Conservation (phyloP, 1,284 basidiomycete species). For the Cutaneotrichosporon arboriforme region DNA sequence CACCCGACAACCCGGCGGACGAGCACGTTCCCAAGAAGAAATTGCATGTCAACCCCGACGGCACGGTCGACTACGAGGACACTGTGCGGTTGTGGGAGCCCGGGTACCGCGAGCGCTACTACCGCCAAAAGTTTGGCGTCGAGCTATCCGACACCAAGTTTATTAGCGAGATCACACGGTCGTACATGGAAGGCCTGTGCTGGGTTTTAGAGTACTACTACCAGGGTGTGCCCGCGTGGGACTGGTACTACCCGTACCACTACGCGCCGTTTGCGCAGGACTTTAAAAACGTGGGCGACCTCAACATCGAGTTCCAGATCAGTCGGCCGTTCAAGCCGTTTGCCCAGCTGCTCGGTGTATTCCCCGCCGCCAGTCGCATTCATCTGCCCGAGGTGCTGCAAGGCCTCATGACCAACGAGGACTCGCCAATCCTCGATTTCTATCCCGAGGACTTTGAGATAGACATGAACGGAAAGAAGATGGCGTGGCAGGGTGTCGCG, state of each 20-base stretch:
- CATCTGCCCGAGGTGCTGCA: constrained; percentile 88
- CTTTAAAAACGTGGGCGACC: constrained; percentile 71
- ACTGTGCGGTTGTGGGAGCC: constrained; percentile 91
- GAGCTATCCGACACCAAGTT: constrained; percentile 67
- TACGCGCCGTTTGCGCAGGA: constrained; percentile 98
- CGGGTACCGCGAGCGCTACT: constrained; percentile 93
- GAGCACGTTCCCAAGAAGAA: constrained; percentile 50
- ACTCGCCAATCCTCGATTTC: constrained; percentile 94
- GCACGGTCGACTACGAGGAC: constrained; percentile 65
- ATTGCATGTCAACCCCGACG: constrained; percentile 76
- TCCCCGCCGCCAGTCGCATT: constrained; percentile 84
- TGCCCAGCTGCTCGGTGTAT: constrained; percentile 97
- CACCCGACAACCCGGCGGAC: constrained; percentile 44
- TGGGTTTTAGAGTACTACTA: constrained; percentile 99
- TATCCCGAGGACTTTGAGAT: constrained; percentile 89
- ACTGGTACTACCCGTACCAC: constrained; percentile 99
- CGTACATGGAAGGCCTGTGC: constrained; percentile 87
- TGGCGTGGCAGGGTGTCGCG: constrained; percentile 99
- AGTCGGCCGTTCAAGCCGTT: constrained; percentile 85
- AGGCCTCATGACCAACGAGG: constrained; percentile 74
- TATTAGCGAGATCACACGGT: constrained; percentile 65
- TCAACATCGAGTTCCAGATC: constrained; percentile 67
- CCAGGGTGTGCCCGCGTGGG: constrained; percentile 97
- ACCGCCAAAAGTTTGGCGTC: constrained; percentile 85
- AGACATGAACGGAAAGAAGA: constrained; percentile 99